Base-by-base conservation (phyloP, 441 rosid genomes). In the Erysimum cheiri region DNA sequence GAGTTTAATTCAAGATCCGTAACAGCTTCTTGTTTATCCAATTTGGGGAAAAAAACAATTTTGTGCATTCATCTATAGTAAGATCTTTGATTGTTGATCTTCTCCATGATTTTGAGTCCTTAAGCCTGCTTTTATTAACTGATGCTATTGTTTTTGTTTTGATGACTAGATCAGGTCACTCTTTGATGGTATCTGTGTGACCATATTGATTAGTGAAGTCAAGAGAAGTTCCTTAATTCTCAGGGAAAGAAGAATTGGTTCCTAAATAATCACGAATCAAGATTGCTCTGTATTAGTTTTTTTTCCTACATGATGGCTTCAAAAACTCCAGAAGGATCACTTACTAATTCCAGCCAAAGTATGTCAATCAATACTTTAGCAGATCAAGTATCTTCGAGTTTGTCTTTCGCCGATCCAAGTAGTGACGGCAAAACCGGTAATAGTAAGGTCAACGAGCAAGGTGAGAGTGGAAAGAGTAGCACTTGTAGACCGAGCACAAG, bases 401-500 rank as follows among this genome's bases (percentile, higher is more conserved):
- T 88, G 73, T 78, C 84, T 46, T 74, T 84, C 47, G 74, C 68
- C 1, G 65, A 60, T 73, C 76, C 66, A 40, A 85, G 80, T 80
- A 72, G 74, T 36, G 83, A 83, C 22, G 74, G 85, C 52, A 82
- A 82, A 68, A 70, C 82, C 26, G 74, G 76, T 41, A 81, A 71
- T 70, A 78, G 76, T 31, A 90, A 86, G 69, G 41, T 71, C 26
- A 80, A 80, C 79, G 92, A 84, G 28, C 90, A 77, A 29, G 74
- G 85, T 22, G 96, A 89, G 75, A 83, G 88, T 68, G 90, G 88
- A 48, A 89, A 92, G 88, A 85, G 81, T 67, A 87, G 89, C 55
- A 80, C 81, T 40, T 85, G 81, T 54, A 88, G 91, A 85, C 91
- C 87, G 56, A 92, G 98, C 79, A 85, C 93, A 12, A 84, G 96